These are phyloP conservation scores for Polytolypa hystricis DNA, from an alignment of 2,329 filamentous ascomycete genomes.

Conservation along the genomic window DNA sequence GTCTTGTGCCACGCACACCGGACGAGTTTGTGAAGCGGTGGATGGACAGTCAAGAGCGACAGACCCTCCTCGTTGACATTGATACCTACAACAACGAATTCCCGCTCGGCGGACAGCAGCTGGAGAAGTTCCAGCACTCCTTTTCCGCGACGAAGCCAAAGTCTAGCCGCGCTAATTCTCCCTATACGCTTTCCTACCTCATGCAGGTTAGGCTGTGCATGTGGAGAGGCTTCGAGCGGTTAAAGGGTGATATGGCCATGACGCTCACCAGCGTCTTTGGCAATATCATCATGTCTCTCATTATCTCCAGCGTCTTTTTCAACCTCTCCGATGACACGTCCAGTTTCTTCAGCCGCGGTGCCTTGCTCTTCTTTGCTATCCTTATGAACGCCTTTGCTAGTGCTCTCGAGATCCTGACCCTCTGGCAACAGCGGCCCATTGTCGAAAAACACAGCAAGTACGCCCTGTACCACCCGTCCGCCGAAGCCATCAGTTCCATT, in stretches of 20 bases:
- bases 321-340: constrained; percentile 54
- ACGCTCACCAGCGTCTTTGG: constrained; percentile 55
- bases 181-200: constrained; percentile 66
- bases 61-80: constrained; percentile 31
- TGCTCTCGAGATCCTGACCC: constrained; percentile 67
- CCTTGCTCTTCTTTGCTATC: constrained; percentile 77
- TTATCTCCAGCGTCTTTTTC: constrained; percentile 73
- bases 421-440: constrained; percentile 82
- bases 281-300: constrained; percentile 65
- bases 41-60: constrained; percentile 43
- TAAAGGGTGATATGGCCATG: constrained; percentile 65
- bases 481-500: constrained; percentile 68
- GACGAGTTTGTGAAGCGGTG: constrained; percentile 55
- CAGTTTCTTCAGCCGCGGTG: constrained; percentile 69
- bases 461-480: constrained; percentile 78
- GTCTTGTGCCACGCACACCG: constrained; percentile 51
- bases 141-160: constrained; percentile 34
- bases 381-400: constrained; percentile 76
- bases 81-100: constrained; percentile 33
- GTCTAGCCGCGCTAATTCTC: constrained; percentile 53
- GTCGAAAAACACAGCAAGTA: constrained; percentile 84
- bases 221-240: constrained; percentile 65
- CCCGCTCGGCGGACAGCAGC: constrained; percentile 22
- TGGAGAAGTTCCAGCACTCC: constrained; percentile 17
- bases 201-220: constrained; percentile 73